Base-by-base conservation (phyloP, 176 grass and related monocot species). In the Rhynchospora breviuscula region DNA sequence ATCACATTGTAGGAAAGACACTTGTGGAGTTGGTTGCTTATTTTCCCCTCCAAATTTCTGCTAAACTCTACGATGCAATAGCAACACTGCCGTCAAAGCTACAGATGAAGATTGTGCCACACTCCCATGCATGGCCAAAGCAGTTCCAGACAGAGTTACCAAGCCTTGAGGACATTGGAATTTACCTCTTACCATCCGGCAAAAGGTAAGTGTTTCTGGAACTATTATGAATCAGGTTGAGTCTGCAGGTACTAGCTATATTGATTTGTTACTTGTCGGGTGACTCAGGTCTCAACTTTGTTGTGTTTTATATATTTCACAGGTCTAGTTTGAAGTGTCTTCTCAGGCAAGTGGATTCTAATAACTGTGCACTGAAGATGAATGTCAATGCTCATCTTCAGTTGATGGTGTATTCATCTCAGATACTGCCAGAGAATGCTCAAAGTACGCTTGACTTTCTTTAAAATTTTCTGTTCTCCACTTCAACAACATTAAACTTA, bases 391-490 rank as follows among this genome's bases (percentile, higher is more conserved):
- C 12, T 15, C 10, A 21, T 31, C 49, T 54, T 18, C 22, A 77
- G 11, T 56, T 77, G 49, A 49, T 77, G 19, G 73, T 77, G 73
- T 12, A 77, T 77, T 77, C 73, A 77, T 77, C 73, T 77, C 73
- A 31, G 54, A 3, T 77, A 8, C 48, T 77, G 47, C 13, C 11
- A 13, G 73, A 77, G 48, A 77, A 77, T 77, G 53, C 49, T 54
- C 73, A 53, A 76, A 76, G 73, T 77, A 77, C 56, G 48, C 73
- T 56, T 56, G 25, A 7, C 25, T 77, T 77, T 33, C 2, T 10
- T 6, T 56, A 3, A 77, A 56, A 54, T 56, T 5, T 77, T 56
- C 25, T 77, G 73, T 77, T 77, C 49, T 18, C 11, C 51, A 31
- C 54, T 77, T 56, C 25, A 22, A 11, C 26, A 22, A 11, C 73